Base-by-base conservation (phyloP, 2,329 filamentous ascomycete species). In the Clarireedia hainanense region DNA sequence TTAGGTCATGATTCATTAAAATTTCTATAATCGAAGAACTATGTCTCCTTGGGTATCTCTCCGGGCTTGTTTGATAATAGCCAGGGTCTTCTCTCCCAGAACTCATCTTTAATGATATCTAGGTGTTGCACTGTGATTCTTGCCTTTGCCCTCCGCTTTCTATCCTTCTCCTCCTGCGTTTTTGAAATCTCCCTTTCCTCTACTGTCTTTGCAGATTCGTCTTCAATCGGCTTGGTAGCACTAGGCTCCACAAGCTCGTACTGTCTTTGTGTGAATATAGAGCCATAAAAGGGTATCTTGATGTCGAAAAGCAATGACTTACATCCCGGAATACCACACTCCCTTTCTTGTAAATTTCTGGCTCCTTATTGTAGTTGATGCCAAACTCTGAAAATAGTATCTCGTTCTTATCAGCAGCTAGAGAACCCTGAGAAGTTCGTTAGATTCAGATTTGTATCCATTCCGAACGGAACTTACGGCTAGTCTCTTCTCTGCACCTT, bases 321-420 rank as follows among this genome's bases (percentile, higher is more conserved):
- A 70, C 68, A 69, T 94, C 88, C 64, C 91, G 81, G 69, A 91
- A 94, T 5, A 97, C 73, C 2, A 96, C 86, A 62, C 89, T 97
- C 4, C 94, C 94, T 70, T 97, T 99, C 70, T 86, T 94, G 71
- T 83, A 96, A 15, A 96, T 91, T 60, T 95, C 90, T 0, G 84
- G 83, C 71, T 99, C 94, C 63, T 96, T 94, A 72, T 99, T 99
- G 74, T 99, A 99, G 73, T 99, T 99, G 69, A 97, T 91, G 2
- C 85, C 82, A 70, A 96, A 97, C 26, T 80, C 80, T 1, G 85
- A 88, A 71, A 94, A 99, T 14, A 99, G 74, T 20, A 99, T 95
- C 74, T 99, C 94, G 68, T 99, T 94, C 74, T 99, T 99, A 66
- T 97, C 91, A 2, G 83, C 78, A 3, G 91, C 82, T 1, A 95